These are phyloP conservation scores for Neospora caninum DNA, from an alignment of 169 alveolate species.

Conservation along the genomic window DNA sequence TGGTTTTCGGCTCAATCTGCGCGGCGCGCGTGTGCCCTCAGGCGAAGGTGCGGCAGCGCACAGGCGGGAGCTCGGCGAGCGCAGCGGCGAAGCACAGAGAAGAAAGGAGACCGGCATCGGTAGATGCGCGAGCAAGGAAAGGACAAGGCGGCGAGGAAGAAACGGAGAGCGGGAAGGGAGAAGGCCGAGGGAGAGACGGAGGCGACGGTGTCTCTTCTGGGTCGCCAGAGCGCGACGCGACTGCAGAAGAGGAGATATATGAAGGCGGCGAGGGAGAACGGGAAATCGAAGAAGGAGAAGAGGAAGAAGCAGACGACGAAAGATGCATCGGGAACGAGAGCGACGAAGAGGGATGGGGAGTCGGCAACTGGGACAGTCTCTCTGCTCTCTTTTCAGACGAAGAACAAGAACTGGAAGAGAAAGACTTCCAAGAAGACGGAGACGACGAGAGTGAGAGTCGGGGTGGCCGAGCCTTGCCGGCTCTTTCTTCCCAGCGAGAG, in stretches of 20 bases:
- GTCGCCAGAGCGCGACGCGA: background rate
- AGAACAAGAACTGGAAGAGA: background rate
- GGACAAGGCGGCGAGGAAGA: too few relatives aligned
- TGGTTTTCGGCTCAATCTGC: background rate
- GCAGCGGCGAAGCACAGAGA: background rate
- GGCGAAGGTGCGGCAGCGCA: background rate
- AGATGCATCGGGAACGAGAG: background rate
- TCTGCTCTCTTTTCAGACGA: background rate
- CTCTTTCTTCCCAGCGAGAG: too few relatives aligned
- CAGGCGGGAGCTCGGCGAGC: background rate
- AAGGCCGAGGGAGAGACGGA: too few relatives aligned
- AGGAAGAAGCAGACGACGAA: conserved; percentile 13
- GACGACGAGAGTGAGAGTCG: background rate
- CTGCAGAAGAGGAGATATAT: background rate
- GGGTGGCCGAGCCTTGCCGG: too few relatives aligned
- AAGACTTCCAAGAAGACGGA: background rate
- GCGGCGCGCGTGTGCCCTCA: background rate
- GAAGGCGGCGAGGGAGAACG: background rate
- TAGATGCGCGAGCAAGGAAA: too few relatives aligned
- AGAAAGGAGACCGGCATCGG: too few relatives aligned
- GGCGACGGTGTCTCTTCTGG: too few relatives aligned
- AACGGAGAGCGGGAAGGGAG: too few relatives aligned
- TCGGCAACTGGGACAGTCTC: background rate
- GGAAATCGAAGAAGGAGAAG: background rate
- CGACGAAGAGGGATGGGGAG: background rate